These are phyloP conservation scores for Acidomyces sp. DNA, from an alignment of 495 filamentous ascomycete genomes.

Conservation along the genomic window DNA sequence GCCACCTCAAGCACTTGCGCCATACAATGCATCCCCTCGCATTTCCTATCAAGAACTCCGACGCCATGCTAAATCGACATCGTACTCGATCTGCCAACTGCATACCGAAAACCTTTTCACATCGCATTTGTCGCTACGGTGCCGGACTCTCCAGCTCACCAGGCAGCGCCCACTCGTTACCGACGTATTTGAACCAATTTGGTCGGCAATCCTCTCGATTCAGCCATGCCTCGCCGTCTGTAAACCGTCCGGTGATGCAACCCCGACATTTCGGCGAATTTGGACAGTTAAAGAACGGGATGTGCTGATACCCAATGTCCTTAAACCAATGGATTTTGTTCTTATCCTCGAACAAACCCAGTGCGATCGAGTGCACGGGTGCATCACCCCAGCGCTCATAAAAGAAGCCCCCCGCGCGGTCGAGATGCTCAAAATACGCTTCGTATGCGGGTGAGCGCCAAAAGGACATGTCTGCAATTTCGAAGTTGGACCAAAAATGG, in stretches of 20 bases:
- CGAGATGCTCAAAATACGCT: conserved; percentile 92
- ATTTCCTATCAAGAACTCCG: too few species aligned
- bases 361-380: conserved; percentile 89
- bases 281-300: conserved; percentile 97
- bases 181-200: conserved; percentile 91
- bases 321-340: conserved; percentile 98
- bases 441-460: conserved; percentile 86
- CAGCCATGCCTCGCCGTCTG: conserved; percentile 71
- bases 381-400: conserved; percentile 99
- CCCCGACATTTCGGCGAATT: conserved; percentile 89
- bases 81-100: too few species aligned
- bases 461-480: conserved; percentile 90
- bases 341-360: conserved; percentile 84
- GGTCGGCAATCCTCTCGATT: conserved; percentile 88
- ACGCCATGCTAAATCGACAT: too few species aligned
- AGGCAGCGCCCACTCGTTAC: conserved; percentile 47
- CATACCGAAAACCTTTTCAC: too few species aligned
- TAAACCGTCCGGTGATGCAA: conserved; percentile 73
- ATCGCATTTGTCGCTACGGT: too few species aligned
- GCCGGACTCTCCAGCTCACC: too few species aligned
- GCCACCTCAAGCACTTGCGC: too few species aligned
- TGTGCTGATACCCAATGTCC: conserved; percentile 97
- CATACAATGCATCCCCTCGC: too few species aligned
- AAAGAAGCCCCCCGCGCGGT: conserved; percentile 92
- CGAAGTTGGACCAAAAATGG: conserved; percentile 99